Evolutionary conservation across 2,329 filamentous ascomycete genomes (phyloP).

Genomic region (Sporothrix brasiliensis): DNA sequence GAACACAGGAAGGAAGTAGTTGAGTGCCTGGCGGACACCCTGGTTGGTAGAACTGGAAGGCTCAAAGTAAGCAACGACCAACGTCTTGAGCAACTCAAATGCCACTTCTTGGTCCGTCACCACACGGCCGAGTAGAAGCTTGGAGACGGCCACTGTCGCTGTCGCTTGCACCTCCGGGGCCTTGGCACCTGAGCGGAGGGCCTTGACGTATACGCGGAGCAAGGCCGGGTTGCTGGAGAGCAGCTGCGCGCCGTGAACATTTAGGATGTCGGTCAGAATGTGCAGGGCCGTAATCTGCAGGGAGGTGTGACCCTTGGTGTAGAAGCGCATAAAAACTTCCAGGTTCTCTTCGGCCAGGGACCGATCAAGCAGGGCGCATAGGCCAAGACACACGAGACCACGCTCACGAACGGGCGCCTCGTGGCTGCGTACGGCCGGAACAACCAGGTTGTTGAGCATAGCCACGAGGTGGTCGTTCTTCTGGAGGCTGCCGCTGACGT

Average conservation of each 20-base stretch:
- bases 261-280: conserved; percentile 89
- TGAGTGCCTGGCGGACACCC: conserved; percentile 79
- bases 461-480: conserved; percentile 88
- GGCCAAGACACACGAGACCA: conserved; percentile 82
- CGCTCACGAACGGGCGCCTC: conserved; percentile 91
- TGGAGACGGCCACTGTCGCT: conserved; percentile 79
- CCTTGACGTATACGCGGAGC: conserved; percentile 82
- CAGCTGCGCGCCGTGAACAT: conserved; percentile 81
- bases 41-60: conserved; percentile 80
- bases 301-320: conserved; percentile 85
- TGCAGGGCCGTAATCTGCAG: conserved; percentile 89
- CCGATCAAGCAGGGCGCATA: conserved; percentile 89
- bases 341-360: conserved; percentile 91
- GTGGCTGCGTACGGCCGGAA: conserved; percentile 90
- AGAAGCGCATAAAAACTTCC: conserved; percentile 92
- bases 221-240: conserved; percentile 68
- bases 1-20: conserved; percentile 94
- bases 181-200: conserved; percentile 68
- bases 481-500: conserved; percentile 84
- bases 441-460: conserved; percentile 97
- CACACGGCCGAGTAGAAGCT: conserved; percentile 79
- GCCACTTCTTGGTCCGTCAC: conserved; percentile 70
- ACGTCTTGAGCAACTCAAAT: conserved; percentile 77
- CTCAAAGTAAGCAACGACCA: conserved; percentile 87
- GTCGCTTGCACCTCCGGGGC: conserved; percentile 77